These are phyloP conservation scores for Blastobotrys raffinosifermentans DNA, from an alignment of 1,139 yeast genomes.

Conservation along the genomic window DNA sequence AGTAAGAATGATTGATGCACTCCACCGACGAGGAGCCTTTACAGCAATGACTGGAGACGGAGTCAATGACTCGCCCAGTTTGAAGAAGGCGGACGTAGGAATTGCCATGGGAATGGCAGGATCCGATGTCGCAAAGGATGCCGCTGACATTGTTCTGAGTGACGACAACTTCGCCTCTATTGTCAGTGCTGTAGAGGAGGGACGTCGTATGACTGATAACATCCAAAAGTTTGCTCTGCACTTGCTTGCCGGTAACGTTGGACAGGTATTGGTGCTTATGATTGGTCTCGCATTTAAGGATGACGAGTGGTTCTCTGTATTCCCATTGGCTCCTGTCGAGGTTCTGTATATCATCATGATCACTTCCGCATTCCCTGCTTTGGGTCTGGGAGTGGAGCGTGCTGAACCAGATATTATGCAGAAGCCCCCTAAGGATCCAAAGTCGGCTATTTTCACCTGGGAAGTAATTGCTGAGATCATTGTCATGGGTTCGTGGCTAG, in stretches of 20 bases:
- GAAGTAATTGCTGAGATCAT: conserved; percentile 70
- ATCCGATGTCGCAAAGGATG: conserved; percentile 85
- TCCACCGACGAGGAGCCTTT: conserved; percentile 63
- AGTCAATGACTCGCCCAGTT: conserved; percentile 73
- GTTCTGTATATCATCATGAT: conserved; percentile 75
- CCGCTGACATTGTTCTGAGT: conserved; percentile 94
- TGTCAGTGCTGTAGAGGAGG: conserved; percentile 74
- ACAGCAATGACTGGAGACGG: conserved; percentile 91
- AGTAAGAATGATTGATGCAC: conserved; percentile 77
- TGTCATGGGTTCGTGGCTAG: conserved; percentile 70
- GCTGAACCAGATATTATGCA: conserved; percentile 65
- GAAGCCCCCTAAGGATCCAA: conserved; percentile 55
- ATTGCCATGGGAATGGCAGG: conserved; percentile 78
- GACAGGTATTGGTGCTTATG: conserved; percentile 66
- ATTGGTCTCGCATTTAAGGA: conserved; percentile 70
- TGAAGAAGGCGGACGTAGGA: conserved; percentile 74
- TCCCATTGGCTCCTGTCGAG: conserved; percentile 75
- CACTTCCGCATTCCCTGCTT: conserved; percentile 78
- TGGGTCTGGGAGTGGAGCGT: conserved; percentile 74
- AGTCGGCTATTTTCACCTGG: conserved; percentile 58
- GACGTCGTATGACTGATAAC: conserved; percentile 74
- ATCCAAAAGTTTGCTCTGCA: conserved; percentile 81
- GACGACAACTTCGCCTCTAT: conserved; percentile 89
- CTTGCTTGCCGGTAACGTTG: conserved; percentile 70
- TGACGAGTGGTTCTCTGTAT: conserved; percentile 53